Evolutionary conservation across 2,329 filamentous ascomycete genomes (phyloP), one percentile per base, ranked within the genome.

Genomic region (Ophiostoma tasmaniense): DNA sequence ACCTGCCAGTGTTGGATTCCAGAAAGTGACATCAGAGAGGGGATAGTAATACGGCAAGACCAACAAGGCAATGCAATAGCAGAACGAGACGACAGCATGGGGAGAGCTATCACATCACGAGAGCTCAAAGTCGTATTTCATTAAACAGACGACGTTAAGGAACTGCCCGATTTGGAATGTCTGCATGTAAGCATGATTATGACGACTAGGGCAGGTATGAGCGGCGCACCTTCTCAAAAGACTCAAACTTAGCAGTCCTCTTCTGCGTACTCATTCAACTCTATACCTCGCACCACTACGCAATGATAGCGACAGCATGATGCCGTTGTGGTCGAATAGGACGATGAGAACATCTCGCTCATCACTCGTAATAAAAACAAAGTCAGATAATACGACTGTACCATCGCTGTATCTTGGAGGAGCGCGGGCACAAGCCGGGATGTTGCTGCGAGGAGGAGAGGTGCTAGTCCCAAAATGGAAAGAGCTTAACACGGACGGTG

Each of bases 401-500:
- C 7, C 61, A 64, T 64, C 10, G 30, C 28, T 37, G 61, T 64
- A 64, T 64, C 61, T 37, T 22, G 61, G 30, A 64, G 33, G 30
- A 64, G 33, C 20, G 6, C 20, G 25, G 25, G 25, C 55, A 30
- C 55, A 28, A 61, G 55, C 25, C 55, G 55, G 50, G 25, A 61
- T 64, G 33, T 22, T 62, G 33, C 30, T 13, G 30, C 7, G 61
- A n/a, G 33, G 33, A 35, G 4, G 20, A 3, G 1, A 11, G 2
- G 61, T 20, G 30, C 61, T 64, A 64, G 61, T 17, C 8, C 8
- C 10, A 39, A 62, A 7, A n/a, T 20, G 5, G 22, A 67, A 45
- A 62, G 52, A 61, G n/a, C 50, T 25, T 39, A 37, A 61, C 59
- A 62, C 59, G 59, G 28, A 39, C 61, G 61, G 61, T 64, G 61